Conservation (phyloP, 306 rosid species). For the Medicago truncatula region DNA sequence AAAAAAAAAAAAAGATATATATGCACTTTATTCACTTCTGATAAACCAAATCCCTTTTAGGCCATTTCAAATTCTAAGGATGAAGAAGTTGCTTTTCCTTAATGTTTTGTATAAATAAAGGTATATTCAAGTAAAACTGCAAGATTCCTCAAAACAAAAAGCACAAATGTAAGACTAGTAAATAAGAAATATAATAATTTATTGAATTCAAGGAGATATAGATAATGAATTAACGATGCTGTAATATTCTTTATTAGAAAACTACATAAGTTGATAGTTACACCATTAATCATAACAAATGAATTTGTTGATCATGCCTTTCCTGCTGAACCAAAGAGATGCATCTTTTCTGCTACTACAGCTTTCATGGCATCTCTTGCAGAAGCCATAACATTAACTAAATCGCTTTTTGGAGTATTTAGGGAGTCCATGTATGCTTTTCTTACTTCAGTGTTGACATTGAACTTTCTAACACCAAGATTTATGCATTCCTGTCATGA, state of each 20-base stretch:
- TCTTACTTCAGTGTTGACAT: constrained; percentile 93
- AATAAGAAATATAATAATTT: not conserved
- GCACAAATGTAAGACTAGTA: not conserved
- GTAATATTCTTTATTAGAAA: constrained; percentile 18
- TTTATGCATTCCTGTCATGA: constrained; percentile 71
- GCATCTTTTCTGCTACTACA: constrained; percentile 90
- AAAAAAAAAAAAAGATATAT: too few species aligned
- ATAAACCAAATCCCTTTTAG: not conserved
- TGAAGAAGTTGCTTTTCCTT: not conserved
- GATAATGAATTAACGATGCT: not conserved
- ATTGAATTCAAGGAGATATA: constrained; percentile 3
- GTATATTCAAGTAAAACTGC: too few species aligned
- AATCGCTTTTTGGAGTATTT: constrained; percentile 67
- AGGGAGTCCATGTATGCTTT: constrained; percentile 95
- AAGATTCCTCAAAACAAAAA: not conserved
- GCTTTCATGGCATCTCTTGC: constrained; percentile 93
- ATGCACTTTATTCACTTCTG: too few species aligned
- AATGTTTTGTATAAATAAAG: too few species aligned
- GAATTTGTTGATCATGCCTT: constrained; percentile 59
- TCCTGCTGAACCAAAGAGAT: constrained; percentile 90
- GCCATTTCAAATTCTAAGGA: not conserved
- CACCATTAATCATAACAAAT: constrained; percentile 29
- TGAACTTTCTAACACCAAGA: constrained; percentile 88
- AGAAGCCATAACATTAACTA: constrained; percentile 83
- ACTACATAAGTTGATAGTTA: constrained; percentile 2